Percentiles rank a stretch among this genome's conserved stretches.
Conservation (phyloP, 106 monocot genomes). For the Cymbidium sinense region DNA sequence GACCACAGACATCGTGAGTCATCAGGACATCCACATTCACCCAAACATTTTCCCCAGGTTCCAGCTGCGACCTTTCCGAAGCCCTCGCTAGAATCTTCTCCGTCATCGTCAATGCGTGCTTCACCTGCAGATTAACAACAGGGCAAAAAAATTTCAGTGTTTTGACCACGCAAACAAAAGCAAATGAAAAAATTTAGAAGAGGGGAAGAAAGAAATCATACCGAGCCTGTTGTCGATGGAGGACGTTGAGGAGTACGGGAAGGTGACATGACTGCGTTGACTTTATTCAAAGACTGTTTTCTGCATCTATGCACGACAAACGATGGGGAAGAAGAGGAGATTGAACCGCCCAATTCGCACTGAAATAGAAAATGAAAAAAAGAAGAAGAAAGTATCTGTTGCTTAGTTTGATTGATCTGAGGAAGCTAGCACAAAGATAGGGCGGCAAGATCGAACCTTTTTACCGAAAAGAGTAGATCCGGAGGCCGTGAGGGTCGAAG, state of each 20-base stretch:
- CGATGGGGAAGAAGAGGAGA: constrained; percentile 12
- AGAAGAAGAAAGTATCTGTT: background rate
- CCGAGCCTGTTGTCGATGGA: constrained; percentile 61
- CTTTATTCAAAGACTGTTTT: constrained; percentile 17
- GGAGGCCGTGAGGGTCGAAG: constrained; percentile 14
- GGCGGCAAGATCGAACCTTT: constrained; percentile 22
- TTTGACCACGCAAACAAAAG: background rate
- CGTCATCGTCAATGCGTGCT: constrained; percentile 86
- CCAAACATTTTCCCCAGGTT: constrained; percentile 85
- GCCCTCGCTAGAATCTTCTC: constrained; percentile 89
- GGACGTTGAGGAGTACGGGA: constrained; percentile 22
- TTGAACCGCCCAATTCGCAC: constrained; percentile 9
- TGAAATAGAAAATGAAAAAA: background rate
- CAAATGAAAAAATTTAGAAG: background rate
- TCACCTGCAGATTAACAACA: constrained; percentile 40
- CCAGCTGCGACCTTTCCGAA: constrained; percentile 54
- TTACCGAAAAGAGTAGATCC: constrained; percentile 24
- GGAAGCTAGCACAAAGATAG: background rate
- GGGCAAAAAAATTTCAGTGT: background rate
- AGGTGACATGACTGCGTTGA: constrained; percentile 59
- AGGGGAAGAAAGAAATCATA: constrained; percentile 19
- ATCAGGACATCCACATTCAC: constrained; percentile 82
- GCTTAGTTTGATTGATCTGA: background rate
- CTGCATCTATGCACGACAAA: constrained; percentile 15
- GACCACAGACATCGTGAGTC: constrained; percentile 83